phyloP scores from a whole-genome alignment of 176 grass and related monocot species.

The Areca catechu region DNA sequence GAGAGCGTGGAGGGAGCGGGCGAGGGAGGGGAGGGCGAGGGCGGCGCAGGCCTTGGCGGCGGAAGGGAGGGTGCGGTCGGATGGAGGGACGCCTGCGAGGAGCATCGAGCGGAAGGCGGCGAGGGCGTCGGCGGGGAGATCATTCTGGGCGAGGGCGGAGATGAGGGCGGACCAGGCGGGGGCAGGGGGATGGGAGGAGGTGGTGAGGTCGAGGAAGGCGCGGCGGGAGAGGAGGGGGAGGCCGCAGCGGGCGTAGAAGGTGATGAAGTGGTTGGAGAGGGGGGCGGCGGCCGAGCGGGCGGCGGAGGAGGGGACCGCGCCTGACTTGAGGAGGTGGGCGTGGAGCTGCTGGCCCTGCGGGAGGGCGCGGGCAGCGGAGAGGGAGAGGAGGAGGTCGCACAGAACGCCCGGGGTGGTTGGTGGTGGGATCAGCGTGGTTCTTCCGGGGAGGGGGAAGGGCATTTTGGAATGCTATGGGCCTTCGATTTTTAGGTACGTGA shows the following conservation, averaged over 20 bases:
- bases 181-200: conserved; percentile 19
- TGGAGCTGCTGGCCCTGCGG: conserved; percentile 75
- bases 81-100: conserved; percentile 37
- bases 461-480: not conserved
- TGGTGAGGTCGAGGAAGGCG: conserved; percentile 60
- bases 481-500: too few species aligned
- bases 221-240: conserved; percentile 51
- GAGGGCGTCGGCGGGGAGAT: conserved; percentile 38
- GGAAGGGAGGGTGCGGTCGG: conserved; percentile 56
- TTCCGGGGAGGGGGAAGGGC: not conserved
- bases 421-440: not conserved
- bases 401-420: conserved; percentile 27
- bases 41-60: conserved; percentile 50
- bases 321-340: conserved; percentile 58
- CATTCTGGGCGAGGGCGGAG: conserved; percentile 56
- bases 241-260: conserved; percentile 67
- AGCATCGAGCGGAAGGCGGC: conserved; percentile 60
- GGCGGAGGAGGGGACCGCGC: conserved; percentile 41
- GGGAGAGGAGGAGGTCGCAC: conserved; percentile 40
- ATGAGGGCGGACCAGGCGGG: conserved; percentile 78
- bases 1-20: conserved; percentile 53
- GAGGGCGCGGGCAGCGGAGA: conserved; percentile 55
- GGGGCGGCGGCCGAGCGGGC: conserved; percentile 31
- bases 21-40: conserved; percentile 12
- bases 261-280: conserved; percentile 77